phyloP scores from a whole-genome alignment of 352 stramenopile genomes.

The Globisporangium nagaii region DNA sequence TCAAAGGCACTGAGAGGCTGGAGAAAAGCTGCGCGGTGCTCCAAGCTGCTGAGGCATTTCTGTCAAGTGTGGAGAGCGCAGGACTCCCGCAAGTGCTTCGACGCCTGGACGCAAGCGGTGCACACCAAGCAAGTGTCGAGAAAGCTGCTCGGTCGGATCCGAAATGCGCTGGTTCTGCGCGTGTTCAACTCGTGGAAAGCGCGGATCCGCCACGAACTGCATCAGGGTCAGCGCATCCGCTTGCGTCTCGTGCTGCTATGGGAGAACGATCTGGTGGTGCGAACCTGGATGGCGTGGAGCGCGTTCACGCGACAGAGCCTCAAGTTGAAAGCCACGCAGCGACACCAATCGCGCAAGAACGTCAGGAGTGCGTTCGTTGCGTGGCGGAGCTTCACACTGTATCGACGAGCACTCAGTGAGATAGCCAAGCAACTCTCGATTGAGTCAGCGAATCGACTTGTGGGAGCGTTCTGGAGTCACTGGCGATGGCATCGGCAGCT shows the following conservation, averaged over 20 bases:
- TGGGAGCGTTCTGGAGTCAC: not conserved
- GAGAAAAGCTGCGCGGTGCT: not conserved
- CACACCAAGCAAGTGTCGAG: not conserved
- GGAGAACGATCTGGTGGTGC: conserved; percentile 10
- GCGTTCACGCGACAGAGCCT: conserved; percentile 2
- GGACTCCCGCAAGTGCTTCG: not conserved
- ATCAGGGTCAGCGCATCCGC: conserved; percentile 17
- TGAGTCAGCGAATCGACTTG: not conserved
- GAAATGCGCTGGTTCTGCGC: conserved; percentile 10
- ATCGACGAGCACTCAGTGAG: not conserved
- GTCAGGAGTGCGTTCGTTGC: not conserved
- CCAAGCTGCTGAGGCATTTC: not conserved
- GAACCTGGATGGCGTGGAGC: conserved; percentile 16
- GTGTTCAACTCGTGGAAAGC: conserved; percentile 41
- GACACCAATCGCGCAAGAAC: not conserved
- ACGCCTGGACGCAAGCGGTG: not conserved
- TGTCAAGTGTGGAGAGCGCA: not conserved
- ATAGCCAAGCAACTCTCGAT: not conserved
- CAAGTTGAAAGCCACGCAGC: conserved; percentile 1
- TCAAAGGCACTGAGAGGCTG: not conserved
- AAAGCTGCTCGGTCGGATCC: not conserved
- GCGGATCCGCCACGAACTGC: conserved; percentile 9
- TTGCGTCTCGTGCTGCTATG: conserved; percentile 25
- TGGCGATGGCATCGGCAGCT: conserved; percentile 1
- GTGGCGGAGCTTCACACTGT: not conserved